A percentile compares a stretch with the other conserved stretches of the same genome.
These are phyloP conservation scores for Kodamaea restingae DNA, from an alignment of 805 yeast genomes.

Conservation along the genomic window DNA sequence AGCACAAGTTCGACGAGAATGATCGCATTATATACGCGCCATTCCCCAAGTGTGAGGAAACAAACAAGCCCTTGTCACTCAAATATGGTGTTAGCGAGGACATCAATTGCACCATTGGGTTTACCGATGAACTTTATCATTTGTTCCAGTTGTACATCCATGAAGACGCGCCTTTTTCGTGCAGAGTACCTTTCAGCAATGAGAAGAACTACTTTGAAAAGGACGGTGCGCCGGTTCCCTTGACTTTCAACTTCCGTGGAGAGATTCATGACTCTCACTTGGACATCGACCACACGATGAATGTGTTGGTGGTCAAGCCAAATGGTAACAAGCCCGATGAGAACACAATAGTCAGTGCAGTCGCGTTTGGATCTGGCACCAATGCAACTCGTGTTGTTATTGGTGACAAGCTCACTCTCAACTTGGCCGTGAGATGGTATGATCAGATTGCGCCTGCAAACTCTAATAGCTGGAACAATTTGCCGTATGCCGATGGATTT, in stretches of 20 bases:
- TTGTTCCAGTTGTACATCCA: constrained; percentile 72
- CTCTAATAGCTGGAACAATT: constrained; percentile 14
- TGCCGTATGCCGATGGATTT: constrained; percentile 39
- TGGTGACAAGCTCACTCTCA: constrained; percentile 58
- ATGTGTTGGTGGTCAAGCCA: constrained; percentile 46
- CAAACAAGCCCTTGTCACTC: constrained; percentile 55
- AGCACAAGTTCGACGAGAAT: constrained; percentile 65
- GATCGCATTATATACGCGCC: constrained; percentile 53
- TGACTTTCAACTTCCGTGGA: constrained; percentile 63
- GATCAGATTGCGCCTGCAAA: constrained; percentile 22
- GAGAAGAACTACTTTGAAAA: constrained; percentile 39
- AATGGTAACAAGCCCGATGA: constrained; percentile 24
- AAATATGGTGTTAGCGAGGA: constrained; percentile 50
- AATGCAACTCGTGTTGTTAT: constrained; percentile 60
- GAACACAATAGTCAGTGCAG: constrained; percentile 47
- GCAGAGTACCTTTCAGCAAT: constrained; percentile 54
- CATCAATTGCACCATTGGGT: constrained; percentile 54
- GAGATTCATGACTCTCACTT: constrained; percentile 62
- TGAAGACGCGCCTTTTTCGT: constrained; percentile 72
- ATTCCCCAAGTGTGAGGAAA: constrained; percentile 63
- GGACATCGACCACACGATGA: constrained; percentile 58
- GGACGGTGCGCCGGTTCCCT: constrained; percentile 51
- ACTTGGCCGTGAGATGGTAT: constrained; percentile 59
- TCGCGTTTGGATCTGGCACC: constrained; percentile 59
- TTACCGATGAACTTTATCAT: constrained; percentile 65